These are phyloP conservation scores for Yamadazyma akitaensis DNA, from an alignment of 805 yeast species.

Conservation along the genomic window DNA sequence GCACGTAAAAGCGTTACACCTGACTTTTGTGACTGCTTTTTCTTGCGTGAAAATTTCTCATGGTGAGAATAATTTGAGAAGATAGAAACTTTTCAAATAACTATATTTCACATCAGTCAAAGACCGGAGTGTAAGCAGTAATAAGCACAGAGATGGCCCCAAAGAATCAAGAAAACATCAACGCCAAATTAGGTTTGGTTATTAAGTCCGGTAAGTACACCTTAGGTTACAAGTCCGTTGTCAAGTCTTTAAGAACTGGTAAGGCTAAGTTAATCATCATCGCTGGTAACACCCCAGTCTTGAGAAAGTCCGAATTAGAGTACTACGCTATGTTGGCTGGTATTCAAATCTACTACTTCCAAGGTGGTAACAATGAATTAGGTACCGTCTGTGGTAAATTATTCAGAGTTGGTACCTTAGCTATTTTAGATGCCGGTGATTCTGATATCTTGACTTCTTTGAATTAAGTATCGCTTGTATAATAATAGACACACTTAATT, in stretches of 20 bases:
- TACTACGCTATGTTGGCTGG: constrained; percentile 99
- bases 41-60: not conserved
- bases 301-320: constrained; percentile 99
- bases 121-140: constrained; percentile 84
- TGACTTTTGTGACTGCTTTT: constrained; percentile 13
- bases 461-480: constrained; percentile 7
- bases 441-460: constrained; percentile 77
- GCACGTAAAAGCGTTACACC: constrained; percentile 4
- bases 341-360: constrained; percentile 97
- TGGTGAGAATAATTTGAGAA: constrained; percentile 5
- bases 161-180: constrained; percentile 92
- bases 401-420: constrained; percentile 98
- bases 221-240: constrained; percentile 98
- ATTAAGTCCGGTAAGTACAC: constrained; percentile 99
- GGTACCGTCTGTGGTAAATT: constrained; percentile 99
- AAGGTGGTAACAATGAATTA: constrained; percentile 99
- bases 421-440: constrained; percentile 98
- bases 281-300: constrained; percentile 99
- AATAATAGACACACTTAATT: constrained; percentile 10
- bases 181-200: constrained; percentile 96
- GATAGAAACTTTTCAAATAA: constrained; percentile 6
- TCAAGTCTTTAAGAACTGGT: constrained; percentile 97
- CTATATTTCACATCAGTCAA: constrained; percentile 12
- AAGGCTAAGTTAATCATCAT: constrained; percentile 97
- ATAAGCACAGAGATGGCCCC: constrained; percentile 99